Percentiles rank a stretch among this genome's conserved stretches.
These are phyloP conservation scores for Mycosarcoma maydis DNA, from an alignment of 1,284 basidiomycete species.

Conservation along the genomic window DNA sequence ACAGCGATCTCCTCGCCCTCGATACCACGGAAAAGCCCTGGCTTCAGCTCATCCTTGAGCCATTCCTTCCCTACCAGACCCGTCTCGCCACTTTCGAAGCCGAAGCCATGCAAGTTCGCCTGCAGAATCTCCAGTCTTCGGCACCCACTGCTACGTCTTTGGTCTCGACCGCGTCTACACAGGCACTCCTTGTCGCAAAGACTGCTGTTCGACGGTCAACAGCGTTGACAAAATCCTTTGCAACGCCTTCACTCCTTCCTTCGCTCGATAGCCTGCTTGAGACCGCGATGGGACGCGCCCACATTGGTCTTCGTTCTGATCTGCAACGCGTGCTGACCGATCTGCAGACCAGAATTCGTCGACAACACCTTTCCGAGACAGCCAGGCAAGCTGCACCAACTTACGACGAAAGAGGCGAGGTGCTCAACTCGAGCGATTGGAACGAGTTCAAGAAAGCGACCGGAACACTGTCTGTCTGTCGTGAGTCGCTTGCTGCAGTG, in stretches of 20 bases:
- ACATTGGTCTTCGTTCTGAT: conserved; percentile 2
- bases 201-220: conserved; percentile 15
- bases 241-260: conserved; percentile 21
- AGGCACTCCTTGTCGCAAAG: conserved; percentile 19
- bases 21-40: conserved; percentile 22
- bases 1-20: conserved; percentile 18
- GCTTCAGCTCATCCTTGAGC: conserved; percentile 31
- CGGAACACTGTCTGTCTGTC: conserved; percentile 25
- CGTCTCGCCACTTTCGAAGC: conserved; percentile 35
- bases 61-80: conserved; percentile 38
- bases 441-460: conserved; percentile 38
- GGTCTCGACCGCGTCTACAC: conserved; percentile 14
- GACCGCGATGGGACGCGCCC: conserved; percentile 1
- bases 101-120: conserved; percentile 33
- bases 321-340: conserved; percentile 6
- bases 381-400: conserved; percentile 18
- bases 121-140: conserved; percentile 14
- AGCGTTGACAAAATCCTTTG: conserved; percentile 31
- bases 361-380: conserved; percentile 14
- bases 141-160: neutral
- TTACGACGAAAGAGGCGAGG: conserved; percentile 36
- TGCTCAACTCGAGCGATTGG: conserved; percentile 31
- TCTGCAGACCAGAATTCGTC: conserved; percentile 16
- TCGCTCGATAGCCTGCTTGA: conserved; percentile 22
- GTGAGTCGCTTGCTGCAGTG: conserved; percentile 20